A percentile compares a stretch with the other conserved stretches of the same genome.
Conservation (phyloP, 164 flowering plant species). For the Annona squamosa region DNA sequence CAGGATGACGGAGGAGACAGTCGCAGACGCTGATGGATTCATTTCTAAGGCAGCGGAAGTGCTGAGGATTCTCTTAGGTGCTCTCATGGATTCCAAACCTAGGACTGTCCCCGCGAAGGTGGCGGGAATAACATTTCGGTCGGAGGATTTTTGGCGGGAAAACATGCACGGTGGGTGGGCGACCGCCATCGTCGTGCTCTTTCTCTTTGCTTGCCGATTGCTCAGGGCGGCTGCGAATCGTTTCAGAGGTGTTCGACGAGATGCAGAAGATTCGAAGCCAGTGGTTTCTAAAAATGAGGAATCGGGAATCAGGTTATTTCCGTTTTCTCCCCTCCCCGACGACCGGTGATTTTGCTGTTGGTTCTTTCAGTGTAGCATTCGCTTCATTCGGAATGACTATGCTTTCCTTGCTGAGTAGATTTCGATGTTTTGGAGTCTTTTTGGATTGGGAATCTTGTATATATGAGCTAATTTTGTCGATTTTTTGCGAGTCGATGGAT, state of each 20-base stretch:
- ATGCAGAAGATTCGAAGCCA: neutral
- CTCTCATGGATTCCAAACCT: conserved; percentile 1
- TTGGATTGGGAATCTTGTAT: too few relatives aligned
- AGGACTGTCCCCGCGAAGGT: neutral
- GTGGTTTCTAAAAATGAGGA: neutral
- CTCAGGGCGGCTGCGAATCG: conserved; percentile 7
- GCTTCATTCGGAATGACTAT: neutral
- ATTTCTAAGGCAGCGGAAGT: neutral
- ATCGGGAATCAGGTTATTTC: conserved; percentile 4
- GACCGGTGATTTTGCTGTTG: neutral
- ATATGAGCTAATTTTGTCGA: too few relatives aligned
- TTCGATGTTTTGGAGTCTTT: neutral
- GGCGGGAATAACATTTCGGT: conserved; percentile 11
- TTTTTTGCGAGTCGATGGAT: too few relatives aligned
- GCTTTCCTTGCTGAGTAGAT: neutral
- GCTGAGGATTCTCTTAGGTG: neutral
- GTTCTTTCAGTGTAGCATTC: too few relatives aligned
- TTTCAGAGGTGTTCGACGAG: neutral
- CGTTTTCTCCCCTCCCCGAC: neutral
- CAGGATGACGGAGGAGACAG: neutral
- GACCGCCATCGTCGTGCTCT: conserved; percentile 24
- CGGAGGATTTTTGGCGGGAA: conserved; percentile 27
- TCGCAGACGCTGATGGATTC: neutral
- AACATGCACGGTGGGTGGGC: conserved; percentile 28
- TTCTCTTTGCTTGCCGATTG: conserved; percentile 26